These are phyloP conservation scores for Trypanosoma mega DNA, from an alignment of 208 protist genomes.

Conservation along the genomic window DNA sequence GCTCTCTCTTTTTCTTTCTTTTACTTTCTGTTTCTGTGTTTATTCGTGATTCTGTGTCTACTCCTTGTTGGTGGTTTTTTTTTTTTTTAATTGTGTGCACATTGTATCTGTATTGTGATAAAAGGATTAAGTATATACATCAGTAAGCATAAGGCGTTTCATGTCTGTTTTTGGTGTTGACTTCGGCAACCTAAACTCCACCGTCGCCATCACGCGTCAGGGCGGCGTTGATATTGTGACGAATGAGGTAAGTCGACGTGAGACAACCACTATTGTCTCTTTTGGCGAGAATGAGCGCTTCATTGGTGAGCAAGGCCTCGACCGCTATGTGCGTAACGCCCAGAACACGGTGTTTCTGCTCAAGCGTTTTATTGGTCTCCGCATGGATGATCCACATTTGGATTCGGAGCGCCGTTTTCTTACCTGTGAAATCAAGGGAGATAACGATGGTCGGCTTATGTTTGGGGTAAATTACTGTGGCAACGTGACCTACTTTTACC, in stretches of 20 bases:
- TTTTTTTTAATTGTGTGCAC: slow-evolving; percentile 13
- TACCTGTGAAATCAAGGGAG: slow-evolving; percentile 63
- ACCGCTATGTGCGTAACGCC: slow-evolving; percentile 81
- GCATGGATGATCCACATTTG: slow-evolving; percentile 67
- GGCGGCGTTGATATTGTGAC: slow-evolving; percentile 90
- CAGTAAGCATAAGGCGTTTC: not conserved
- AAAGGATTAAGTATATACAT: slow-evolving; percentile 18
- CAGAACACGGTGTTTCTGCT: slow-evolving; percentile 85
- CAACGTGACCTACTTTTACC: slow-evolving; percentile 75
- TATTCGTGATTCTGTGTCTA: not conserved
- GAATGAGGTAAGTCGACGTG: slow-evolving; percentile 89
- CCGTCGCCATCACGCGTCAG: slow-evolving; percentile 81
- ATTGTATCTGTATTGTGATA: slow-evolving; percentile 1
- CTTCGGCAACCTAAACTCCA: slow-evolving; percentile 90
- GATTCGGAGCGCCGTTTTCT: slow-evolving; percentile 58
- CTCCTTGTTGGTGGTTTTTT: slow-evolving; percentile 4
- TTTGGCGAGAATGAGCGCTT: slow-evolving; percentile 85
- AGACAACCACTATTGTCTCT: slow-evolving; percentile 90
- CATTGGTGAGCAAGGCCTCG: slow-evolving; percentile 86
- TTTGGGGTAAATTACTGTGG: slow-evolving; percentile 82
- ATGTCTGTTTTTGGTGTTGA: slow-evolving; percentile 94
- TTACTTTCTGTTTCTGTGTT: too few relatives aligned
- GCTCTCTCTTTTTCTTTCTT: too few relatives aligned
- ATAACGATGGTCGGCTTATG: slow-evolving; percentile 69
- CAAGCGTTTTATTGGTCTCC: slow-evolving; percentile 89